These are phyloP conservation scores for Ascoidea asiatica DNA, from an alignment of 805 yeast genomes.

Conservation along the genomic window DNA sequence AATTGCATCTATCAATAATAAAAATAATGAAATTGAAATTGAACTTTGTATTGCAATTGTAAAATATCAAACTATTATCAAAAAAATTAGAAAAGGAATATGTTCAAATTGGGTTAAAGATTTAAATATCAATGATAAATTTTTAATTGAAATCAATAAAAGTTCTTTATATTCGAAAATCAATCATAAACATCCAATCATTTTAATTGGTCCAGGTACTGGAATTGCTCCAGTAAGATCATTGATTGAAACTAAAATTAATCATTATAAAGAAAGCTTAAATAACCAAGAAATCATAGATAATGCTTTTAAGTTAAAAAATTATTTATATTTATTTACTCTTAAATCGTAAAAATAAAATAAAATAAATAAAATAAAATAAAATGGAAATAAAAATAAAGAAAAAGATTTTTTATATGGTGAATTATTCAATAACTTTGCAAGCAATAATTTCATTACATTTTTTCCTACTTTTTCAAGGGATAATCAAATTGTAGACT, in stretches of 20 bases:
- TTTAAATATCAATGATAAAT: conserved; percentile 30
- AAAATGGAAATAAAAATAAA: conserved; percentile 61
- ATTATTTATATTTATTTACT: too few species aligned
- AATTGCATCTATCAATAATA: conserved; percentile 54
- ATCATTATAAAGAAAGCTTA: conserved; percentile 9
- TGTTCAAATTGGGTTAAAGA: conserved; percentile 66
- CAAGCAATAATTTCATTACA: conserved; percentile 17
- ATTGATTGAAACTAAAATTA: conserved; percentile 31
- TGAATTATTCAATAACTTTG: conserved; percentile 33
- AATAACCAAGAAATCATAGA: too few species aligned
- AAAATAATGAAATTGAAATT: conserved; percentile 24
- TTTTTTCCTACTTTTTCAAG: conserved; percentile 36
- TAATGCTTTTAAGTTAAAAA: too few species aligned
- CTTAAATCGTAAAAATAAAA: too few species aligned
- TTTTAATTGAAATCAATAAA: conserved; percentile 38
- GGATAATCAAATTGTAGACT: conserved; percentile 14
- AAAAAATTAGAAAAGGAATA: conserved; percentile 65
- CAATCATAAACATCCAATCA: conserved; percentile 29
- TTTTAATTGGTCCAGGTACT: conserved; percentile 87
- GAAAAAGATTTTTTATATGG: conserved; percentile 59
- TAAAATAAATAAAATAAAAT: too few species aligned
- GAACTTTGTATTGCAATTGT: conserved; percentile 78
- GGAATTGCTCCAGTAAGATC: conserved; percentile 92
- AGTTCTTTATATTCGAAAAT: conserved; percentile 23
- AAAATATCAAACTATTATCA: conserved; percentile 69